Conservation (phyloP, 495 filamentous ascomycete species). For the Chaetomidium leptoderma region DNA sequence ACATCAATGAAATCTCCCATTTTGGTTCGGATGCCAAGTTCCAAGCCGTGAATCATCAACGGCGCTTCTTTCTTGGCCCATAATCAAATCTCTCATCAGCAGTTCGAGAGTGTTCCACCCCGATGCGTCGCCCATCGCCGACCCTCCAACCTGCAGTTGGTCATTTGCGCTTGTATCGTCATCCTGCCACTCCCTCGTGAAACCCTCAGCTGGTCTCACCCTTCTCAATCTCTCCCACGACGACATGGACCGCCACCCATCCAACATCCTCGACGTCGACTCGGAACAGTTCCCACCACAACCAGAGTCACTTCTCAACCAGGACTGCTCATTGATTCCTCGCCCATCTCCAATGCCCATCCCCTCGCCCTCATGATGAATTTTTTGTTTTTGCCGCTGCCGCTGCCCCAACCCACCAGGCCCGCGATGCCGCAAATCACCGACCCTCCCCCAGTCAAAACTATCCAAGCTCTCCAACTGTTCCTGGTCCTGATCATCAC, state of each 20-base stretch:
- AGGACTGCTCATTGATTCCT: background rate
- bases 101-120: background rate
- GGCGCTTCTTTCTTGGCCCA: background rate
- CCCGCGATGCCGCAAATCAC: background rate
- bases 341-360: background rate
- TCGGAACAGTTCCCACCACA: background rate
- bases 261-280: background rate
- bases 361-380: background rate
- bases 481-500: too few relatives aligned
- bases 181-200: background rate
- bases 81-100: conserved; percentile 1
- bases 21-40: too few relatives aligned
- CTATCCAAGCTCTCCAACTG: background rate
- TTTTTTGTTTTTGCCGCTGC: background rate
- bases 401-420: background rate
- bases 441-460: background rate
- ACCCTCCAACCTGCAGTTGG: too few relatives aligned
- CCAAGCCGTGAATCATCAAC: background rate
- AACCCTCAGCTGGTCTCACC: background rate
- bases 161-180: background rate
- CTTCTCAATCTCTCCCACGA: background rate
- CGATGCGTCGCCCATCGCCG: too few relatives aligned
- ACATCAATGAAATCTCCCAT: too few relatives aligned
- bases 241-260: background rate
- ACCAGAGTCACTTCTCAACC: background rate